These are phyloP conservation scores for Quercus lobata DNA, from an alignment of 331 rosid genomes.

Conservation along the genomic window DNA sequence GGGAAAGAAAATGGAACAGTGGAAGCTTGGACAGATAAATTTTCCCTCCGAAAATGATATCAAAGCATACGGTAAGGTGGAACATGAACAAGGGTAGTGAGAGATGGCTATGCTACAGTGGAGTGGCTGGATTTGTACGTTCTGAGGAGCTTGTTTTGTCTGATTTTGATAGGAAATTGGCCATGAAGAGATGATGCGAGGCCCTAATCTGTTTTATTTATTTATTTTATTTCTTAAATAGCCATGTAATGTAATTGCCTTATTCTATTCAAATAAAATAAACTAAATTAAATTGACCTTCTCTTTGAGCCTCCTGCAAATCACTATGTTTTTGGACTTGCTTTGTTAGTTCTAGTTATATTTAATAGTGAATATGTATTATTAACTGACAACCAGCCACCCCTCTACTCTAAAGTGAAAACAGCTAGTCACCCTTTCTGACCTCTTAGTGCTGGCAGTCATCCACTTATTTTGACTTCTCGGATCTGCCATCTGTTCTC, in stretches of 20 bases:
- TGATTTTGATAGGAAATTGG: conserved; percentile 41
- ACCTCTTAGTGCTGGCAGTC: too few species aligned
- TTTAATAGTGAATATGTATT: too few species aligned
- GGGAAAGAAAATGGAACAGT: conserved; percentile 21
- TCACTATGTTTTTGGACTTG: too few species aligned
- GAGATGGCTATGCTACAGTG: conserved; percentile 86
- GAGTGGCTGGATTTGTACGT: conserved; percentile 78
- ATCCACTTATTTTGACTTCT: too few species aligned
- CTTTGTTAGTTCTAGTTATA: too few species aligned
- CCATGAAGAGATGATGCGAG: conserved; percentile 43
- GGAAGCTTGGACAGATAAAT: conserved; percentile 17
- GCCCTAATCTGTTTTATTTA: neutral
- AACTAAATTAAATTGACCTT: too few species aligned
- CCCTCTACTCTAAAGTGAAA: too few species aligned
- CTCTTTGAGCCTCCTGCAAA: too few species aligned
- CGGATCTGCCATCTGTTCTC: too few species aligned
- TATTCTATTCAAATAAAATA: too few species aligned
- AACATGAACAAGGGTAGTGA: conserved; percentile 88
- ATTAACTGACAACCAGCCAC: too few species aligned
- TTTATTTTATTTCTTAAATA: neutral
- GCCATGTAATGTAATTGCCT: neutral
- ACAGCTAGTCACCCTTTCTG: too few species aligned
- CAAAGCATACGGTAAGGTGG: conserved; percentile 86
- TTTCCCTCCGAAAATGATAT: conserved; percentile 56
- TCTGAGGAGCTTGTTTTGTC: conserved; percentile 66